Conservation (phyloP, 371 early-diverging fungal genomes). For the Circinella minor region DNA sequence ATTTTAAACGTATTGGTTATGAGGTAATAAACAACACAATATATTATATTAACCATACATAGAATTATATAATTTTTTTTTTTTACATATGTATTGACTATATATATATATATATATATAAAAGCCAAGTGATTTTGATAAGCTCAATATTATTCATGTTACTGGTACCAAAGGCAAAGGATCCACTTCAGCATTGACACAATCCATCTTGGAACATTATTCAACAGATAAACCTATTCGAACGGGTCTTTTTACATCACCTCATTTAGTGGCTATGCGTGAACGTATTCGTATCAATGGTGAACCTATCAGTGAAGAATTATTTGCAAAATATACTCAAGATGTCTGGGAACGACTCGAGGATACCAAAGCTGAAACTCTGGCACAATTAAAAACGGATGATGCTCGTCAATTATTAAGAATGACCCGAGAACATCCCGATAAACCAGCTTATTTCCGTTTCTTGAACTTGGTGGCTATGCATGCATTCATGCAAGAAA, state of each 20-base stretch:
- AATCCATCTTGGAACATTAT: slow-evolving; percentile 64
- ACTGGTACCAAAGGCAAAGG: slow-evolving; percentile 94
- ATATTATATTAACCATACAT: not conserved
- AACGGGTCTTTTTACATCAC: slow-evolving; percentile 90
- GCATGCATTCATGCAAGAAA: slow-evolving; percentile 85
- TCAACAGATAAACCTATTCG: slow-evolving; percentile 44
- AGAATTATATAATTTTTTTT: too few relatives aligned
- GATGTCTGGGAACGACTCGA: slow-evolving; percentile 82
- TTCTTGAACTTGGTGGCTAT: slow-evolving; percentile 90
- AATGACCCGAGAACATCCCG: slow-evolving; percentile 49
- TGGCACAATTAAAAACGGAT: slow-evolving; percentile 28
- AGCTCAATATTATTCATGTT: slow-evolving; percentile 80
- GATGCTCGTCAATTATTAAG: slow-evolving; percentile 32
- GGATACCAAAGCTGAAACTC: slow-evolving; percentile 49
- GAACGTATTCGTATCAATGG: slow-evolving; percentile 96
- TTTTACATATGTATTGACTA: not conserved
- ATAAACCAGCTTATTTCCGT: slow-evolving; percentile 89
- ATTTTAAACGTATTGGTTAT: slow-evolving; percentile 74
- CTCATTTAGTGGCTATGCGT: slow-evolving; percentile 90
- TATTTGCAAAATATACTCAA: slow-evolving; percentile 88
- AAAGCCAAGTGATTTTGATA: slow-evolving; percentile 65
- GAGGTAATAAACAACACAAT: slow-evolving; percentile 42
- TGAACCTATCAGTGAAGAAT: slow-evolving; percentile 70
- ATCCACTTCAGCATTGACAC: slow-evolving; percentile 76
- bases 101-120: not conserved